A percentile compares a stretch with the other conserved stretches of the same genome.
Evolutionary conservation across 495 filamentous ascomycete species (phyloP).

Genomic region (Aspergillus nidulans): DNA sequence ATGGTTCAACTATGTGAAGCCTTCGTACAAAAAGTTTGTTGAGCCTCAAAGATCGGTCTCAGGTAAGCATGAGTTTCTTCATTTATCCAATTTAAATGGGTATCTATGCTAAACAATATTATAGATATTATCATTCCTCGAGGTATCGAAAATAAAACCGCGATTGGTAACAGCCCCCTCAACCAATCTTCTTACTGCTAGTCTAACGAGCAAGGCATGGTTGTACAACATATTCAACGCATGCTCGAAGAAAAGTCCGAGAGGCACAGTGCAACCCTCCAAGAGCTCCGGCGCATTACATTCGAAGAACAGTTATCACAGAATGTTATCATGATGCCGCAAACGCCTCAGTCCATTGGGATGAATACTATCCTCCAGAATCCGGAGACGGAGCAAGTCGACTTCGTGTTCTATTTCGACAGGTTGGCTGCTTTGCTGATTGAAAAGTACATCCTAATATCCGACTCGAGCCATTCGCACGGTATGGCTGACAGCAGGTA

Average conservation of each 20-base stretch:
- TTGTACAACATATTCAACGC: constrained; percentile 80
- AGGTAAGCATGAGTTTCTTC: constrained; percentile 37
- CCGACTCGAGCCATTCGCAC: not conserved
- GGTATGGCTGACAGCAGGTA: not conserved
- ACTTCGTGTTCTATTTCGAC: constrained; percentile 97
- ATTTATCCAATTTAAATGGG: constrained; percentile 15
- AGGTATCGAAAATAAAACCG: constrained; percentile 88
- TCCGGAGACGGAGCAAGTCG: constrained; percentile 72
- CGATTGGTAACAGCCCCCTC: constrained; percentile 60
- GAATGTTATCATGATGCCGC: constrained; percentile 65
- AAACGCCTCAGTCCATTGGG: constrained; percentile 71
- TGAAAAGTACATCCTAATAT: constrained; percentile 55
- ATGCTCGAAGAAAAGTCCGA: constrained; percentile 81
- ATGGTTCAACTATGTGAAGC: constrained; percentile 95
- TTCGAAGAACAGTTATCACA: constrained; percentile 66
- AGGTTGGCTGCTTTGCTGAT: constrained; percentile 77
- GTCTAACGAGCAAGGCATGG: constrained; percentile 62
- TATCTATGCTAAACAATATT: not conserved
- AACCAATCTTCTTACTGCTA: not conserved
- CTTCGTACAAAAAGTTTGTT: constrained; percentile 86
- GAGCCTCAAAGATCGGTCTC: constrained; percentile 84
- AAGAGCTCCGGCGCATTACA: constrained; percentile 62
- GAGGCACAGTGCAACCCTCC: constrained; percentile 71
- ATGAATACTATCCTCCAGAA: constrained; percentile 91
- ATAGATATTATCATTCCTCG: constrained; percentile 90